A percentile compares a stretch with the other conserved stretches of the same genome.
Conservation (phyloP, 768 basidiomycete genomes). For the Rhodosporidiobolus sp. region DNA sequence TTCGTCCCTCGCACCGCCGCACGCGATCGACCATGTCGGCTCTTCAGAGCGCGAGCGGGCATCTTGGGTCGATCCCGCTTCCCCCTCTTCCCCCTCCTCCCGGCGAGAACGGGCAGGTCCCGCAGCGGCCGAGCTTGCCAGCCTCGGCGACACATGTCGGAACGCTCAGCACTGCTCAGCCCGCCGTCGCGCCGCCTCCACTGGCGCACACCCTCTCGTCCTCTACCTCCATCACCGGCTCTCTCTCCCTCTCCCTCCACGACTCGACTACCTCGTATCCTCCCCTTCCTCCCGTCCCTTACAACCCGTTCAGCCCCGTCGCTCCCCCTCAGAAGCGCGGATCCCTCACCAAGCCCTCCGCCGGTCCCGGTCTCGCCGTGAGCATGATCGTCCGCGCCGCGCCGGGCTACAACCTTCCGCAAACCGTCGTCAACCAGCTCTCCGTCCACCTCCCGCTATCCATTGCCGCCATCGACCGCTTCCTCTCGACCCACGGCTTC, state of each 20-base stretch:
- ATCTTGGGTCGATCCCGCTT: not conserved
- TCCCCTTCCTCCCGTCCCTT: not conserved
- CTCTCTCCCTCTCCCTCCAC: not conserved
- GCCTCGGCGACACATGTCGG: slow-evolving; percentile 9
- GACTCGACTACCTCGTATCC: too few relatives aligned
- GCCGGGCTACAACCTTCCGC: slow-evolving; percentile 29
- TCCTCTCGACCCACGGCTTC: slow-evolving; percentile 31
- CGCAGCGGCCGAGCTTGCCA: not conserved
- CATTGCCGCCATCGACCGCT: slow-evolving; percentile 26
- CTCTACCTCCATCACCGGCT: slow-evolving; percentile 3
- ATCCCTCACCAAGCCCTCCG: not conserved
- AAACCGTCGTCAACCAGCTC: slow-evolving; percentile 24
- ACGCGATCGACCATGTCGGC: slow-evolving; percentile 27
- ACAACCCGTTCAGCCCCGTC: not conserved
- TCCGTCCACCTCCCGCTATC: slow-evolving; percentile 32
- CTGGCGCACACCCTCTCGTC: not conserved
- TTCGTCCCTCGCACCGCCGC: slow-evolving; percentile 23
- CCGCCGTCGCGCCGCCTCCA: not conserved
- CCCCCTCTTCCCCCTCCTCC: slow-evolving; percentile 5
- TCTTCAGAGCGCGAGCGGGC: not conserved
- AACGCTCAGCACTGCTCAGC: not conserved
- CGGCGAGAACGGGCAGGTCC: not conserved
- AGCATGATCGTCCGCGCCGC: slow-evolving; percentile 24
- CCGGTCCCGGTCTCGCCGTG: slow-evolving; percentile 24
- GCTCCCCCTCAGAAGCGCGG: not conserved